Percentiles rank a stretch among this genome's conserved stretches.
These are phyloP conservation scores for Suillus decipiens DNA, from an alignment of 768 basidiomycete genomes.

Conservation along the genomic window DNA sequence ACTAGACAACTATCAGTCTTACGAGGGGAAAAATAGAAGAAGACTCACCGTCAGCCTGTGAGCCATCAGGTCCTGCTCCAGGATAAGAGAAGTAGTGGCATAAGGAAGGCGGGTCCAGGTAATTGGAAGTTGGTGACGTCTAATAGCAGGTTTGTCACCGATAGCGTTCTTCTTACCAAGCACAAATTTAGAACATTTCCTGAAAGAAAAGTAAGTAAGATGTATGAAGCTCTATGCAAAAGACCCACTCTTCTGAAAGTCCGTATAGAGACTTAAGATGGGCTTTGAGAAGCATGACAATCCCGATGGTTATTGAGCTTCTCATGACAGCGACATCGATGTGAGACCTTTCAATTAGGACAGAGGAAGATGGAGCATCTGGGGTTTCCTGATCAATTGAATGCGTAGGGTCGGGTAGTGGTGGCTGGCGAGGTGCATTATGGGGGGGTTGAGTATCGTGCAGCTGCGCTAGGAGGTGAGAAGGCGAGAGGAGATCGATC, in stretches of 20 bases:
- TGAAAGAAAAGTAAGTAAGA: conserved; percentile 29
- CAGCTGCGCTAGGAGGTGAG: conserved; percentile 65
- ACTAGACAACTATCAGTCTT: conserved; percentile 41
- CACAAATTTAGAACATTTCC: conserved; percentile 90
- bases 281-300: conserved; percentile 85
- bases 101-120: conserved; percentile 77
- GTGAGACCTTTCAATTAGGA: conserved; percentile 9
- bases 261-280: conserved; percentile 84
- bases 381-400: conserved; percentile 5
- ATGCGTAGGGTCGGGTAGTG: background rate
- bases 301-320: conserved; percentile 75
- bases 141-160: conserved; percentile 79
- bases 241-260: conserved; percentile 85
- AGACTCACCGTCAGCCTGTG: conserved; percentile 67
- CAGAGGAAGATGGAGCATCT: background rate
- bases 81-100: conserved; percentile 58
- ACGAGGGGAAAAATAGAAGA: conserved; percentile 14
- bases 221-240: background rate
- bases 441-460: conserved; percentile 34
- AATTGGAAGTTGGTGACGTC: conserved; percentile 61
- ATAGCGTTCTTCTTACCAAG: conserved; percentile 86
- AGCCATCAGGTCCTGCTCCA: conserved; percentile 56
- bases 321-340: conserved; percentile 44
- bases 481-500: conserved; percentile 73
- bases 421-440: conserved; percentile 12